phyloP scores from a whole-genome alignment of 345 rosid species.

The Triadica sebifera region DNA sequence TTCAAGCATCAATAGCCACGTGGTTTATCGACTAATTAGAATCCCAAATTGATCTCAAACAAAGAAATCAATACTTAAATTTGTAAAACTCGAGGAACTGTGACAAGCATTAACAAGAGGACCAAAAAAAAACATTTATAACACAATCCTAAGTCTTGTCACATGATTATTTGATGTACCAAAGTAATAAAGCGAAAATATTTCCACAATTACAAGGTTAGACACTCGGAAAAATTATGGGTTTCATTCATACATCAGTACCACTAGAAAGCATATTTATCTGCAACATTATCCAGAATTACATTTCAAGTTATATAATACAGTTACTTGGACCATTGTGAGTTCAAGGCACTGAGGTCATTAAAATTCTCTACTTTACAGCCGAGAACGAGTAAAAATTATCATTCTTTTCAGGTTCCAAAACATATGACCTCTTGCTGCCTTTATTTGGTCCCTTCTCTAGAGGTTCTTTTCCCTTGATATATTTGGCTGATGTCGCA shows the following conservation, averaged over 20 bases:
- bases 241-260: neutral
- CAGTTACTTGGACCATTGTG: neutral
- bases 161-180: too few species aligned
- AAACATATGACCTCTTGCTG: slow-evolving; percentile 14
- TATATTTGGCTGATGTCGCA: slow-evolving; percentile 13
- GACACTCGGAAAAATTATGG: neutral
- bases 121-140: too few species aligned
- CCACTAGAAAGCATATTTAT: neutral
- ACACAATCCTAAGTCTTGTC: too few species aligned
- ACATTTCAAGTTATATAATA: neutral
- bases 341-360: neutral
- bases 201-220: too few species aligned
- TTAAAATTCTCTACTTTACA: slow-evolving; percentile 17
- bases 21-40: too few species aligned
- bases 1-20: too few species aligned
- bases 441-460: slow-evolving; percentile 30
- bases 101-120: too few species aligned
- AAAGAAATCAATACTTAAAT: too few species aligned
- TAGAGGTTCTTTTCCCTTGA: slow-evolving; percentile 1
- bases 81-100: too few species aligned
- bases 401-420: slow-evolving; percentile 22
- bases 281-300: neutral
- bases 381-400: slow-evolving; percentile 42
- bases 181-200: too few species aligned
- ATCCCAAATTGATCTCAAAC: too few species aligned